A percentile compares a stretch with the other conserved stretches of the same genome.
These are phyloP conservation scores for Tephrocybe sp. DNA, from an alignment of 768 basidiomycete species.

Conservation along the genomic window DNA sequence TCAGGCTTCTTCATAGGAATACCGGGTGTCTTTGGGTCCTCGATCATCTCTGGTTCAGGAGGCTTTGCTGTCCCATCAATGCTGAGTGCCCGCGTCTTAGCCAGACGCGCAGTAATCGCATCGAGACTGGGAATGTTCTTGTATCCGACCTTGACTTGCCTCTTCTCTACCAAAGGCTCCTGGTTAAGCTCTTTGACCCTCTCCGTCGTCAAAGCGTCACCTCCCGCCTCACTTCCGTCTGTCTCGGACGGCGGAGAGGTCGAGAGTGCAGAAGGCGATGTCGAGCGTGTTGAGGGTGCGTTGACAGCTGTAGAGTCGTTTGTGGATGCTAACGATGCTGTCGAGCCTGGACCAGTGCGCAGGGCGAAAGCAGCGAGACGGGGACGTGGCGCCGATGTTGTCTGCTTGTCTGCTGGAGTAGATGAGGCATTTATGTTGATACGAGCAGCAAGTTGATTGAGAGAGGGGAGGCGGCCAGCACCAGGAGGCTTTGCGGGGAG, in stretches of 20 bases:
- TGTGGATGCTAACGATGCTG: conserved; percentile 52
- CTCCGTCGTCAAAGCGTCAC: conserved; percentile 65
- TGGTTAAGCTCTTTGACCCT: conserved; percentile 64
- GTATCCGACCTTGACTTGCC: conserved; percentile 60
- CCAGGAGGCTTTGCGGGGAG: conserved; percentile 20
- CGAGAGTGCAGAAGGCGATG: conserved; percentile 57
- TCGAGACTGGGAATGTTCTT: conserved; percentile 88
- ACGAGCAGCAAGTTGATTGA: conserved; percentile 81
- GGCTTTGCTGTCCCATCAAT: conserved; percentile 67
- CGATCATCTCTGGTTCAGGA: conserved; percentile 76
- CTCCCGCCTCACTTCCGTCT: conserved; percentile 30
- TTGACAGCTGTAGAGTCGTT: conserved; percentile 71
- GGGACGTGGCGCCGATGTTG: conserved; percentile 50
- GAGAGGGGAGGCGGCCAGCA: conserved; percentile 58
- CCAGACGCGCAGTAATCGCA: conserved; percentile 79
- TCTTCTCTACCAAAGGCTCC: conserved; percentile 38
- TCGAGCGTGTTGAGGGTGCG: conserved; percentile 62
- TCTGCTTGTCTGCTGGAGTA: conserved; percentile 21
- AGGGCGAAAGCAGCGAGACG: conserved; percentile 74
- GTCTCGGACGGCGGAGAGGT: conserved; percentile 49
- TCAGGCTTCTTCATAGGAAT: conserved; percentile 70
- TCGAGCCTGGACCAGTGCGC: conserved; percentile 60
- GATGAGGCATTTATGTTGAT: conserved; percentile 50
- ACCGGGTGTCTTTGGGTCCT: conserved; percentile 83
- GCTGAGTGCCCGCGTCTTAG: conserved; percentile 66